Base-by-base conservation (phyloP, 1,284 basidiomycete genomes). In the Ustilago curta region DNA sequence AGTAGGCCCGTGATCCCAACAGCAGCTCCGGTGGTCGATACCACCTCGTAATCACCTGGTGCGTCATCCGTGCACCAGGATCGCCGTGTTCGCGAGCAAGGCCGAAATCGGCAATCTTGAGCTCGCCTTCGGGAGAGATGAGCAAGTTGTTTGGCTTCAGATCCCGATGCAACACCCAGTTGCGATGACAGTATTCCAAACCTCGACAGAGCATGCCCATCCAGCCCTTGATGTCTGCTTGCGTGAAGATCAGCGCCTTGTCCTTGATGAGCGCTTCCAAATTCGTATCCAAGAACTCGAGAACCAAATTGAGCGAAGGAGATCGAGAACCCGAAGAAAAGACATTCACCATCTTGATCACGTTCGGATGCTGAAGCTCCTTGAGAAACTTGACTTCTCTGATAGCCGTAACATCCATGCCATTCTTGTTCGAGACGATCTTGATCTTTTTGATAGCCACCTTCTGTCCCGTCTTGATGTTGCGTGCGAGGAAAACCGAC, bases 41-140 rank as follows among this genome's bases (percentile, higher is more conserved):
- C 97, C 97, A 99, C n/a, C 68, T 64, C 7, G 97, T 99, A 83
- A 99, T 96, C 66, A 99, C 97, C 83, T 98, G 95, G 79, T 91
- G 93, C 0, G 97, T 98, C 97, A 99, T 99, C 84, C 93, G 93
- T 80, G 91, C 91, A 0, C 91, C 93, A 25, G 95, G 93, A 82
- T 96, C 94, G 37, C 92, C 92, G 85, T 93, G 96, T 86, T 99
- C 97, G 71, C 97, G 88, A 25, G 97, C 97, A 8, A 99, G 89
- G 89, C 97, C 97, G 85, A 99, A 99, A 90, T 99, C 97, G 25
- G 97, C 97, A 70, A 99, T 90, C 86, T 99, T 99, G 71, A 99
- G 91, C 62, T 94, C 91, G 0, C 97, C 97, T 53, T 93, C 89
- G 0, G 92, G 90, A 0, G 94, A 90, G 61, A 99, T 93, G 77